phyloP scores from a whole-genome alignment of 495 filamentous ascomycete species.

The Darksidea phi region DNA sequence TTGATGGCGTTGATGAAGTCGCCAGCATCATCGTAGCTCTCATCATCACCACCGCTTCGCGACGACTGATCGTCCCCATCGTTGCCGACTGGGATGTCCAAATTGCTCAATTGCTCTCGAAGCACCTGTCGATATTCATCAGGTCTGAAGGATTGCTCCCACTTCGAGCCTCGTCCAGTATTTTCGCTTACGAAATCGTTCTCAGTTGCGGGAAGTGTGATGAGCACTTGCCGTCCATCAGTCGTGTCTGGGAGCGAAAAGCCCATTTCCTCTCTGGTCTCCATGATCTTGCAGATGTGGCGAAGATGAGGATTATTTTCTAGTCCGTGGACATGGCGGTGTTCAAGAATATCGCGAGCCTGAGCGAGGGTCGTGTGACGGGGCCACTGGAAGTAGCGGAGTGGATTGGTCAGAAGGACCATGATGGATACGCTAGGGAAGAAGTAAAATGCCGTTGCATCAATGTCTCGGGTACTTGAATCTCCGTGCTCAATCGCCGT shows the following conservation, averaged over 20 bases:
- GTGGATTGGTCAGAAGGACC: neutral
- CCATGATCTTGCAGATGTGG: constrained; percentile 16
- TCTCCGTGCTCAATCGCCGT: neutral
- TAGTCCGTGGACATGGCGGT: neutral
- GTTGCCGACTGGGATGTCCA: neutral
- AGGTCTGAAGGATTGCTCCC: neutral
- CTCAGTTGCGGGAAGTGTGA: neutral
- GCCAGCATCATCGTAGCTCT: neutral
- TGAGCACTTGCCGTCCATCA: constrained; percentile 9
- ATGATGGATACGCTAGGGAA: constrained; percentile 9
- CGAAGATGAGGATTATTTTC: neutral
- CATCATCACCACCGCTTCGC: neutral
- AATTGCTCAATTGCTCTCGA: neutral
- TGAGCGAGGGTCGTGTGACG: neutral
- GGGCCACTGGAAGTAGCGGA: constrained; percentile 2
- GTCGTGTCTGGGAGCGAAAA: neutral
- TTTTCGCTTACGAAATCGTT: neutral
- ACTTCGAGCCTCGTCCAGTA: neutral
- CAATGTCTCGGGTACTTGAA: neutral
- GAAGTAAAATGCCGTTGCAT: constrained; percentile 16
- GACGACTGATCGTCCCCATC: neutral
- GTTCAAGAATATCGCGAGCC: constrained; percentile 1
- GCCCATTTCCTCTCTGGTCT: neutral
- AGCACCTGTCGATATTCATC: neutral
- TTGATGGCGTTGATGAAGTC: no score